phyloP scores from a whole-genome alignment of 2,329 filamentous ascomycete genomes.

The Epichloe baconii region DNA sequence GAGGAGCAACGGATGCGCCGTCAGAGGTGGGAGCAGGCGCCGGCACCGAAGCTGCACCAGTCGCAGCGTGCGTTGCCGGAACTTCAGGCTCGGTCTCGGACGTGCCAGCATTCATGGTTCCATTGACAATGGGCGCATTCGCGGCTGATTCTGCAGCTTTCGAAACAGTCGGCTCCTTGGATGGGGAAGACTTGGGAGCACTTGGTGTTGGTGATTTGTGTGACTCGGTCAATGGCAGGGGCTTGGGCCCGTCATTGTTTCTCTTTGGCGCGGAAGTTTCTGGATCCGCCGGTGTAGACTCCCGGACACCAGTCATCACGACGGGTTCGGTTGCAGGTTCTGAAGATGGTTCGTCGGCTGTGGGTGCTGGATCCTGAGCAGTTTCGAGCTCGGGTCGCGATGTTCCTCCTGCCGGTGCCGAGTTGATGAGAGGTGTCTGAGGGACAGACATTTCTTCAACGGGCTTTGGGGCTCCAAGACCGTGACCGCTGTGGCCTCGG shows the following conservation, averaged over 20 bases:
- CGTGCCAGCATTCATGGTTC: not conserved
- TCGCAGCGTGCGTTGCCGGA: constrained; percentile 5
- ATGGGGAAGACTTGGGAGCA: not conserved
- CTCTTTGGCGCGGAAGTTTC: constrained; percentile 8
- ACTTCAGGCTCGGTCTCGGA: not conserved
- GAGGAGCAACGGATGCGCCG: constrained; percentile 1
- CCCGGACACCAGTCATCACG: constrained; percentile 13
- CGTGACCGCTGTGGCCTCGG: constrained; percentile 10
- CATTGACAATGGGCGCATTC: not conserved
- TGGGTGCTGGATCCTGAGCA: constrained; percentile 12
- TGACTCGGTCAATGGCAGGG: not conserved
- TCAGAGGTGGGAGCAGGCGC: constrained; percentile 6
- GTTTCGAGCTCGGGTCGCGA: constrained; percentile 23
- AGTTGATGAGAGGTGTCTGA: constrained; percentile 22
- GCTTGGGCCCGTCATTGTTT: constrained; percentile 6
- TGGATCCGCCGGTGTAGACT: constrained; percentile 11
- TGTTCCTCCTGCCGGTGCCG: constrained; percentile 22
- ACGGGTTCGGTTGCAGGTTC: constrained; percentile 15
- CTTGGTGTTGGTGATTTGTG: constrained; percentile 1
- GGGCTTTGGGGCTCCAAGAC: constrained; percentile 16
- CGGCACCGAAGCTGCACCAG: constrained; percentile 2
- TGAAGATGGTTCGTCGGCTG: constrained; percentile 6
- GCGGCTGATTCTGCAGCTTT: too few species aligned
- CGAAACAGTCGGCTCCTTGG: not conserved
- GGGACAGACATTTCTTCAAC: constrained; percentile 23